A percentile compares a stretch with the other conserved stretches of the same genome.
These are phyloP conservation scores for Aspergillus saccharolyticus DNA, from an alignment of 495 filamentous ascomycete genomes.

Conservation along the genomic window DNA sequence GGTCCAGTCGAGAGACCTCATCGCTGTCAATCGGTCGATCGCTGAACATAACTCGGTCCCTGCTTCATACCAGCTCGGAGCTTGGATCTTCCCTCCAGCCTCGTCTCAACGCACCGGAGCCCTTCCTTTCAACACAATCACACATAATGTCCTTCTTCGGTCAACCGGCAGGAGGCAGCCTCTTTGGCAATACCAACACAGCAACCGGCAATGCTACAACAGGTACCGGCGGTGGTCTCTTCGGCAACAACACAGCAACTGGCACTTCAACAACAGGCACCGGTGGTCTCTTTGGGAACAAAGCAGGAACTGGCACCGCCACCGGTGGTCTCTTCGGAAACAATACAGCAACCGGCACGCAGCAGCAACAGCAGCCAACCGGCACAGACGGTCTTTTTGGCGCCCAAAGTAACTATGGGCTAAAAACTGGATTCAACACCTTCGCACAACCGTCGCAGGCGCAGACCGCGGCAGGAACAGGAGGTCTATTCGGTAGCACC, in stretches of 20 bases:
- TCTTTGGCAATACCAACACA: conserved; percentile 31
- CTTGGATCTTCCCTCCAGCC: background rate
- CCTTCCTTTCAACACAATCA: background rate
- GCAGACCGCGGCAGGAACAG: conserved; percentile 29
- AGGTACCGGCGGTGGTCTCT: conserved; percentile 16
- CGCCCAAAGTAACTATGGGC: conserved; percentile 10
- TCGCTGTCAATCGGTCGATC: background rate
- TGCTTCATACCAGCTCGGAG: background rate
- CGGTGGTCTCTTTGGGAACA: conserved; percentile 26
- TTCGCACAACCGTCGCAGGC: conserved; percentile 34
- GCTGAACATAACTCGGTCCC: background rate
- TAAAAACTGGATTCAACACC: conserved; percentile 32
- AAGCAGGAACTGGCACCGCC: conserved; percentile 19
- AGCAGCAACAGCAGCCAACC: conserved; percentile 38
- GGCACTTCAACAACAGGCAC: conserved; percentile 14
- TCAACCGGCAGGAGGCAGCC: conserved; percentile 20
- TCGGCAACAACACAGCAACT: conserved; percentile 16
- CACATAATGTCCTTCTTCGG: background rate
- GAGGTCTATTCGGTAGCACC: conserved; percentile 28
- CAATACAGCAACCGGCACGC: conserved; percentile 18
- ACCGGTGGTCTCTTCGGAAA: conserved; percentile 30
- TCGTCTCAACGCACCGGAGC: background rate
- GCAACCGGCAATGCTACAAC: conserved; percentile 20
- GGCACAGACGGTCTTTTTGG: conserved; percentile 29
- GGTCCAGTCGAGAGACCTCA: background rate